phyloP scores from a whole-genome alignment of 2,329 filamentous ascomycete genomes.

The Epichloe scottii region DNA sequence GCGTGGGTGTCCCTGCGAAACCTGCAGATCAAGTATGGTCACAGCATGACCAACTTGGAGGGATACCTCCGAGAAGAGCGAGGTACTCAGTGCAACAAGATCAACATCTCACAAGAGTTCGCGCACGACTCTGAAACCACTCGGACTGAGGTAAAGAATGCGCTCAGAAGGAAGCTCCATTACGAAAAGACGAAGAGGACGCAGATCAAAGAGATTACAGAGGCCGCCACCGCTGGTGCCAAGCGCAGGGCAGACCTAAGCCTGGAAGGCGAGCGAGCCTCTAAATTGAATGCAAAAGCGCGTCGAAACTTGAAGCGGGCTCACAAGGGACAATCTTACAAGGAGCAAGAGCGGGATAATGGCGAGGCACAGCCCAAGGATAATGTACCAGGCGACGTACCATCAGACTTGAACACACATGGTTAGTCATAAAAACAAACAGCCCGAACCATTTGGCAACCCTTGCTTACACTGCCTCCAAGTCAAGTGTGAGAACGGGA shows the following conservation, averaged over 20 bases:
- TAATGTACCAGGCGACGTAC: conserved; percentile 9
- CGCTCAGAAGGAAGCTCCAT: conserved; percentile 49
- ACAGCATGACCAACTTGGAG: conserved; percentile 47
- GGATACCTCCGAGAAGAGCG: conserved; percentile 56
- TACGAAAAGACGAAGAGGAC: conserved; percentile 43
- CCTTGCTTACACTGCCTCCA: neutral
- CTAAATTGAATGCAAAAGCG: conserved; percentile 15
- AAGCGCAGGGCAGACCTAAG: conserved; percentile 25
- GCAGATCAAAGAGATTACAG: conserved; percentile 24
- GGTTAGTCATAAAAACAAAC: conserved; percentile 12
- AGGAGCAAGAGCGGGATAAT: conserved; percentile 6
- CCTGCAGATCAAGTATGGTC: conserved; percentile 52
- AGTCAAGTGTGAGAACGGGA: conserved; percentile 35
- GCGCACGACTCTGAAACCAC: conserved; percentile 27
- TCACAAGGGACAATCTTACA: conserved; percentile 1
- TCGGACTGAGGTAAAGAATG: conserved; percentile 38
- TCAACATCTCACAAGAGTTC: conserved; percentile 46
- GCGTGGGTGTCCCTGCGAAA: conserved; percentile 58
- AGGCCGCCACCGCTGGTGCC: conserved; percentile 23
- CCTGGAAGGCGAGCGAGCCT: conserved; percentile 12
- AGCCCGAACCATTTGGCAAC: neutral
- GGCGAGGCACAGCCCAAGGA: conserved; percentile 14
- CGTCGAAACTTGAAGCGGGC: conserved; percentile 10
- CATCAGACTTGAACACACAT: conserved; percentile 18
- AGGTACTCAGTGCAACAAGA: conserved; percentile 25